These are phyloP conservation scores for Venturia oleaginea DNA, from an alignment of 2,329 filamentous ascomycete species.

Conservation along the genomic window DNA sequence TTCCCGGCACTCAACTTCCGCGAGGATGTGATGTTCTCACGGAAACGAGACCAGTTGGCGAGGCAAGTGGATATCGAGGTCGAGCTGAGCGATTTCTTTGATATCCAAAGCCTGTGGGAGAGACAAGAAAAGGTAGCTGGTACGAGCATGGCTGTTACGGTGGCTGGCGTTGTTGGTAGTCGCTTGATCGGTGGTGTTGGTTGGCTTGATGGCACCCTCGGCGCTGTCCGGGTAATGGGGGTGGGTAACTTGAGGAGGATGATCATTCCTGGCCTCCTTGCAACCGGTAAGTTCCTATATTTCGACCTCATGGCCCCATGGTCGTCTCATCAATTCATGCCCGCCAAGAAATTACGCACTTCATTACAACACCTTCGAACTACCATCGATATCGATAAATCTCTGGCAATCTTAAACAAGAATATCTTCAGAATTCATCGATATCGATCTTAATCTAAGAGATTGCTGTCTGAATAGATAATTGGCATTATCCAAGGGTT, in stretches of 20 bases:
- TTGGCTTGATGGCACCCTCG: slow-evolving; percentile 82
- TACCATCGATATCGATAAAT: neutral
- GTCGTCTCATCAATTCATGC: no score
- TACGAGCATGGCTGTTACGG: slow-evolving; percentile 87
- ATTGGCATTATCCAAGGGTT: no score
- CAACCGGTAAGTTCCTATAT: slow-evolving; percentile 56
- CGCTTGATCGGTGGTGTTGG: slow-evolving; percentile 73
- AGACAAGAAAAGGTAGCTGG: slow-evolving; percentile 90
- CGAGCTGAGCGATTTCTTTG: slow-evolving; percentile 89
- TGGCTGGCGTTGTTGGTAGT: slow-evolving; percentile 76
- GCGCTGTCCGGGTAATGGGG: slow-evolving; percentile 70
- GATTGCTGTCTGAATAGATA: no score
- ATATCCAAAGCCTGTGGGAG: slow-evolving; percentile 72
- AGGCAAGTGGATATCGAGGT: slow-evolving; percentile 81
- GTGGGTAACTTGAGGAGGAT: slow-evolving; percentile 72
- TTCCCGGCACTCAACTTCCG: slow-evolving; percentile 82
- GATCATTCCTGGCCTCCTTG: slow-evolving; percentile 68
- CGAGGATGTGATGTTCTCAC: slow-evolving; percentile 87
- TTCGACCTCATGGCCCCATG: neutral
- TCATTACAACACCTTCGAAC: neutral
- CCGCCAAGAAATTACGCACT: neutral
- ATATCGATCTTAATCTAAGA: neutral
- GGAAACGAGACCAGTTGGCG: slow-evolving; percentile 69
- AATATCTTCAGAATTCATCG: neutral
- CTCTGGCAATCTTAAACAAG: neutral